Conservation (phyloP, 148 eudicot species). For the Camellia japonica region DNA sequence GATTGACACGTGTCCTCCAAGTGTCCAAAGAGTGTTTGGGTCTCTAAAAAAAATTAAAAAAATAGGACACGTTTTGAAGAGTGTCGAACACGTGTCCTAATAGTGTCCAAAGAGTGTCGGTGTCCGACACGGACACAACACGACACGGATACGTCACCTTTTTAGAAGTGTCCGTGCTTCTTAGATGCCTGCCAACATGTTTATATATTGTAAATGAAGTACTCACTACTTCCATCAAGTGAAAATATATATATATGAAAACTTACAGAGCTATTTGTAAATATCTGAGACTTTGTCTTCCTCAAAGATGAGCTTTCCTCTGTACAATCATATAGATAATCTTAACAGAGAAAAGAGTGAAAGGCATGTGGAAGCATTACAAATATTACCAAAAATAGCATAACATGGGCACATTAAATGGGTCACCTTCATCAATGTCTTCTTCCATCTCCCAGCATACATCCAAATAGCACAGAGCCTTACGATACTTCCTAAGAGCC, state of each 20-base stretch:
- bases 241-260: not conserved
- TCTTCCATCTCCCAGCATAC: conserved; percentile 66
- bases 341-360: not conserved
- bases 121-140: no score
- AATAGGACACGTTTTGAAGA: no score
- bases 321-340: conserved; percentile 26
- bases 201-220: not conserved
- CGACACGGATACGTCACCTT: no score
- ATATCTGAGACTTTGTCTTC: conserved; percentile 70
- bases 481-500: conserved; percentile 69
- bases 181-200: not conserved
- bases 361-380: not conserved
- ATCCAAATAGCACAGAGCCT: conserved; percentile 71
- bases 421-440: conserved; percentile 60
- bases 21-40: no score
- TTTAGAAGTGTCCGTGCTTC: no score
- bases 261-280: conserved; percentile 75
- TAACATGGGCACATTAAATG: conserved; percentile 5
- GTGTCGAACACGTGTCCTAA: no score
- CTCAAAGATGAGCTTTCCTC: conserved; percentile 49
- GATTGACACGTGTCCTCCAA: no score
- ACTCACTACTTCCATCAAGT: not conserved
- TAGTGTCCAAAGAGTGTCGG: no score
- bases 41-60: no score
- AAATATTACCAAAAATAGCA: not conserved